Evolutionary conservation across 345 rosid genomes (phyloP).

Genomic region (Pugionium dolabratum): DNA sequence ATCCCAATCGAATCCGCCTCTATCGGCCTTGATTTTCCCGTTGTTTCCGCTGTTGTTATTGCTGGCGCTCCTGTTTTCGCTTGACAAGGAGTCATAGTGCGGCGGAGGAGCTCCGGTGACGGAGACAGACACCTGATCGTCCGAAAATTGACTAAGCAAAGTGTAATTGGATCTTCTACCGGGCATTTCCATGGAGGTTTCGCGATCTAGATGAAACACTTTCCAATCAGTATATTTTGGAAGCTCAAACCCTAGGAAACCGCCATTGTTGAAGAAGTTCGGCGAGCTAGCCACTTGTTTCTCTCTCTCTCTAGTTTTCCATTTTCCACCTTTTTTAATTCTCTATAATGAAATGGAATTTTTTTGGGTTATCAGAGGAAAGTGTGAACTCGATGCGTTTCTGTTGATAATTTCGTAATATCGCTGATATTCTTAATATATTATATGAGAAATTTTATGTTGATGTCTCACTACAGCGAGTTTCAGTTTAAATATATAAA

Average conservation of each 20-base stretch:
- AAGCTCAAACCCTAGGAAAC: constrained; percentile 48
- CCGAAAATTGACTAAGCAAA: constrained; percentile 73
- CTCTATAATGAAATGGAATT: constrained; percentile 41
- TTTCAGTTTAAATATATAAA: too few relatives aligned
- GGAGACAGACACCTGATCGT: constrained; percentile 59
- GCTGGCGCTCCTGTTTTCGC: constrained; percentile 48
- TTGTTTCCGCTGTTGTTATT: constrained; percentile 29
- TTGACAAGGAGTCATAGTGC: constrained; percentile 62
- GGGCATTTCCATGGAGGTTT: constrained; percentile 74
- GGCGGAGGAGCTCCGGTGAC: constrained; percentile 50
- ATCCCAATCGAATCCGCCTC: constrained; percentile 71
- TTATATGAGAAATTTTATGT: too few relatives aligned
- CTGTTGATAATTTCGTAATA: constrained; percentile 28
- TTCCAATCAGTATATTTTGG: constrained; percentile 17
- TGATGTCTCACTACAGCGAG: too few relatives aligned
- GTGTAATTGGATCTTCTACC: constrained; percentile 88
- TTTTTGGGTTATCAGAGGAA: constrained; percentile 33
- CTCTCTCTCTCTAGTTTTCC: constrained; percentile 38
- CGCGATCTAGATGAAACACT: constrained; percentile 19
- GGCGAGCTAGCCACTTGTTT: constrained; percentile 36
- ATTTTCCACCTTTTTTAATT: not conserved
- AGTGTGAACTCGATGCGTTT: constrained; percentile 33
- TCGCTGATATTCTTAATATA: too few relatives aligned
- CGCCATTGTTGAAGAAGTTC: constrained; percentile 52
- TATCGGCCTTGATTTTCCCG: constrained; percentile 50